phyloP scores from a whole-genome alignment of 495 filamentous ascomycete species.

The Tuber microsphaerosporum region DNA sequence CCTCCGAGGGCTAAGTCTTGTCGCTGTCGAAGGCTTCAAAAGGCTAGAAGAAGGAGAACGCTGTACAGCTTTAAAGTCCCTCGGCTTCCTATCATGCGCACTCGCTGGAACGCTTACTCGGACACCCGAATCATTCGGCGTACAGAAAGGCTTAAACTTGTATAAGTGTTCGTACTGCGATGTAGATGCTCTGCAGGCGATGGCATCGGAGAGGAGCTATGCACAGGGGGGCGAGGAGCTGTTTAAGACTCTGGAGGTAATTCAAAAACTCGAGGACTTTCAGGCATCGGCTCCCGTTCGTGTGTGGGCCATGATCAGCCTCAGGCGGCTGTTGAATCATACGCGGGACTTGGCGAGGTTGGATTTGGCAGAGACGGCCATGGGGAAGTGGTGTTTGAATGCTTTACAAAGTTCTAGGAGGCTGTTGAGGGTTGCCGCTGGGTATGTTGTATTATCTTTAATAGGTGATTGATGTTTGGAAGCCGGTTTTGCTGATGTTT shows the following conservation, averaged over 20 bases:
- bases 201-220: conserved; percentile 26
- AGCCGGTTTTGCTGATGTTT: conserved; percentile 39
- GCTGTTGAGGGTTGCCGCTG: conserved; percentile 77
- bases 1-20: conserved; percentile 22
- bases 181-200: conserved; percentile 41
- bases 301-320: conserved; percentile 62
- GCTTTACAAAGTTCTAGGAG: conserved; percentile 73
- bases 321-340: conserved; percentile 63
- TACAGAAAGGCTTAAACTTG: conserved; percentile 21
- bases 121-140: conserved; percentile 18
- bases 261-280: conserved; percentile 55
- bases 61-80: conserved; percentile 34
- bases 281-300: conserved; percentile 56
- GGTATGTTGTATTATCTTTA: conserved; percentile 43
- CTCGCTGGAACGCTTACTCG: conserved; percentile 42
- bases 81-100: conserved; percentile 48
- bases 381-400: conserved; percentile 73
- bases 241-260: conserved; percentile 50
- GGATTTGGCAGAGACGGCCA: conserved; percentile 56
- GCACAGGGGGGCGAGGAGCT: conserved; percentile 46
- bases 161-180: conserved; percentile 44
- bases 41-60: conserved; percentile 31
- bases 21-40: conserved; percentile 31
- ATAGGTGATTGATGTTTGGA: conserved; percentile 3
- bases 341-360: conserved; percentile 52